A percentile compares a stretch with the other conserved stretches of the same genome.
These are phyloP conservation scores for Podospora anserina DNA, from an alignment of 495 filamentous ascomycete species.

Conservation along the genomic window DNA sequence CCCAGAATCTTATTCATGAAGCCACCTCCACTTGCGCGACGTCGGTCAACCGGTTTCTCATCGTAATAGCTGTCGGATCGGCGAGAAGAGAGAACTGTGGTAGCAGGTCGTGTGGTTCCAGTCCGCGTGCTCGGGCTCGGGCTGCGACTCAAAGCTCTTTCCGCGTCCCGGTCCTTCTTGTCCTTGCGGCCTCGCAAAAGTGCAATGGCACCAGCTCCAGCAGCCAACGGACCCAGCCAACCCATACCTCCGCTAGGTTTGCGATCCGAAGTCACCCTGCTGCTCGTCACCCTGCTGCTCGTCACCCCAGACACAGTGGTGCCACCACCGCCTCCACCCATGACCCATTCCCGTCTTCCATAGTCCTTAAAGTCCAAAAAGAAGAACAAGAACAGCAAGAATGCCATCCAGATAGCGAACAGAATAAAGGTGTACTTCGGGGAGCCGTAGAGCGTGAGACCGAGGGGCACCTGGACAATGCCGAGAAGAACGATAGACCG, in stretches of 20 bases:
- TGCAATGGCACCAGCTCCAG: constrained; percentile 60
- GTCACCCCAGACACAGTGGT: constrained; percentile 21
- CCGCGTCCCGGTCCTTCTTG: constrained; percentile 32
- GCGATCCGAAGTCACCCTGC: constrained; percentile 12
- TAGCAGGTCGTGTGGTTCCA: not conserved
- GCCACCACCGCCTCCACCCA: constrained; percentile 34
- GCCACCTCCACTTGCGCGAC: constrained; percentile 42
- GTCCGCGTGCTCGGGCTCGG: constrained; percentile 23
- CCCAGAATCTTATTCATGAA: constrained; percentile 65
- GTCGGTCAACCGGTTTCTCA: constrained; percentile 53
- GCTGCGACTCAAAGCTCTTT: constrained; percentile 34
- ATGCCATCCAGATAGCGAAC: constrained; percentile 68
- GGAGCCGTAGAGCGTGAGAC: constrained; percentile 88
- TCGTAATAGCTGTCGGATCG: constrained; percentile 54
- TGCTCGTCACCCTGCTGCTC: constrained; percentile 15
- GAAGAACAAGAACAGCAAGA: constrained; percentile 67
- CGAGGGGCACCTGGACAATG: constrained; percentile 82
- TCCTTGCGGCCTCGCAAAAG: constrained; percentile 48
- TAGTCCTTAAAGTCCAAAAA: constrained; percentile 66
- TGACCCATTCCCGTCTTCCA: constrained; percentile 31
- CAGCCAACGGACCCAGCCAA: constrained; percentile 50
- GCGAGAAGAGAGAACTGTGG: constrained; percentile 50
- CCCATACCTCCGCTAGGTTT: constrained; percentile 47
- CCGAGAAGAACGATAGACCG: constrained; percentile 72
- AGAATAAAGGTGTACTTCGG: constrained; percentile 81